Conservation (phyloP, 768 basidiomycete species). For the Cystofilobasidium bisporidii region DNA sequence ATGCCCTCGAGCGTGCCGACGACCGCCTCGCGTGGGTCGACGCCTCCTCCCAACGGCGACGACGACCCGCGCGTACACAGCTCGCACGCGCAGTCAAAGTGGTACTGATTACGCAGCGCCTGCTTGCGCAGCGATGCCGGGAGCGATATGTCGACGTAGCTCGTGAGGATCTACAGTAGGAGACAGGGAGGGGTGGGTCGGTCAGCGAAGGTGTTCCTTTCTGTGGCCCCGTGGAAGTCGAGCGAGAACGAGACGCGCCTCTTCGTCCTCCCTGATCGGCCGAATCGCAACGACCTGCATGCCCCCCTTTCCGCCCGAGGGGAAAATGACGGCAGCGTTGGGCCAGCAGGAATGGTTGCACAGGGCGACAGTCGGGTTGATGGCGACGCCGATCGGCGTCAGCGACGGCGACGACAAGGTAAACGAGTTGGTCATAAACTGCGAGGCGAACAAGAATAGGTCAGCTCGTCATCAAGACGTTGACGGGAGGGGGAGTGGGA, state of each 20-base stretch:
- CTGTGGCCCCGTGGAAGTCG: too few relatives aligned
- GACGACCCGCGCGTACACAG: constrained; percentile 45
- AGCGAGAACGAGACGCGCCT: too few relatives aligned
- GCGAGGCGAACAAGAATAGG: background rate
- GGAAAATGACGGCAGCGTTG: constrained; percentile 87
- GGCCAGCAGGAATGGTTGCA: constrained; percentile 56
- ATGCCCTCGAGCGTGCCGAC: constrained; percentile 32
- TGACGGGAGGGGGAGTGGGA: background rate
- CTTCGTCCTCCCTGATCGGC: constrained; percentile 55
- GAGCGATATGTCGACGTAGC: constrained; percentile 77
- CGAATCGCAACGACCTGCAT: constrained; percentile 67
- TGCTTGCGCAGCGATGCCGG: constrained; percentile 49
- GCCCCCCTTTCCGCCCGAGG: constrained; percentile 43
- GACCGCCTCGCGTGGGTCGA: constrained; percentile 61
- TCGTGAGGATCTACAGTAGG: constrained; percentile 55
- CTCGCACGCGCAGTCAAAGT: constrained; percentile 61
- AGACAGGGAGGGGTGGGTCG: background rate
- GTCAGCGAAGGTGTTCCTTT: too few relatives aligned
- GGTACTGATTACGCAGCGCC: constrained; percentile 52
- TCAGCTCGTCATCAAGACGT: too few relatives aligned
- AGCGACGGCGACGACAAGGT: constrained; percentile 69
- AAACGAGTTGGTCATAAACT: constrained; percentile 91
- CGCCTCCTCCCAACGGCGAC: constrained; percentile 25
- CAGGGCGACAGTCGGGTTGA: constrained; percentile 63
- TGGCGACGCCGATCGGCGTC: constrained; percentile 69